These are phyloP conservation scores for Rhexocercosporidium sp. DNA, from an alignment of 2,329 filamentous ascomycete species.

Conservation along the genomic window DNA sequence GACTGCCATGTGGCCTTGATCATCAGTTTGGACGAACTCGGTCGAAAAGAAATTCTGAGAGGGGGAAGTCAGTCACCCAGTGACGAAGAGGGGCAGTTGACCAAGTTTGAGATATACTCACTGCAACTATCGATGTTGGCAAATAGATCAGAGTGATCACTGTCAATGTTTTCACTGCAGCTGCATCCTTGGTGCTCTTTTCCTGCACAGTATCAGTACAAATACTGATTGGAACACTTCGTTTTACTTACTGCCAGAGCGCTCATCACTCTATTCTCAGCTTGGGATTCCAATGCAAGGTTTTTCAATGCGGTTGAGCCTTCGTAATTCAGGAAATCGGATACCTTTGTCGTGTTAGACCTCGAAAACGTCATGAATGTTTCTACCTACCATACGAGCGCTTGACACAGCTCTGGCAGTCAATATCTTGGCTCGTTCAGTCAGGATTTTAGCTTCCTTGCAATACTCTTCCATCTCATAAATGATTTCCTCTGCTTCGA, in stretches of 20 bases:
- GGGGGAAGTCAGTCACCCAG: no score
- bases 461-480: slow-evolving; percentile 29
- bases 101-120: slow-evolving; percentile 6
- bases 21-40: no score
- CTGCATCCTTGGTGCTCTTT: slow-evolving; percentile 33
- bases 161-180: slow-evolving; percentile 36
- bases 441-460: slow-evolving; percentile 22
- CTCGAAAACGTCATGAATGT: no score
- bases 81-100: no score
- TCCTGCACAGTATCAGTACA: slow-evolving; percentile 23
- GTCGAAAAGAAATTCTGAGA: no score
- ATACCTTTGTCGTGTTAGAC: slow-evolving; percentile 21
- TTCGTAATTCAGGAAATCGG: slow-evolving; percentile 31
- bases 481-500: slow-evolving; percentile 9
- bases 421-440: slow-evolving; percentile 21
- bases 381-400: slow-evolving; percentile 28
- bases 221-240: background rate
- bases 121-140: slow-evolving; percentile 34
- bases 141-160: slow-evolving; percentile 35
- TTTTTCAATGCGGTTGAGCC: slow-evolving; percentile 28
- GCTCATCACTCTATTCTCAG: slow-evolving; percentile 27
- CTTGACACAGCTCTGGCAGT: slow-evolving; percentile 27
- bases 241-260: slow-evolving; percentile 24
- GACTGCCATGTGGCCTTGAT: no score
- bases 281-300: slow-evolving; percentile 23